Base-by-base conservation (phyloP, 139 green algal species). In the Auxenochlorella protothecoides region DNA sequence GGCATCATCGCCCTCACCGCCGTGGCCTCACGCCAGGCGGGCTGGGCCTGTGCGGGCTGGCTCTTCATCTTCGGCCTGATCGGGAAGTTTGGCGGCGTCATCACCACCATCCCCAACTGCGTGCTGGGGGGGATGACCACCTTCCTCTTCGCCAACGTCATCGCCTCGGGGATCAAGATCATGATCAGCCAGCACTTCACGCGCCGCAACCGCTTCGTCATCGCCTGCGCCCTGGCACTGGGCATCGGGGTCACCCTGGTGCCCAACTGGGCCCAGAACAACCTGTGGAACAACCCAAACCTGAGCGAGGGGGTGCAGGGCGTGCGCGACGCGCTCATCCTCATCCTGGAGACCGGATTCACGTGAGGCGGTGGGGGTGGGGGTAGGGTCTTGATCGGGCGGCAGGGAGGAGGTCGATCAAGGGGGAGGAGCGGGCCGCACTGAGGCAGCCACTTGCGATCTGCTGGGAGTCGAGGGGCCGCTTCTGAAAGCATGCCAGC, bases 21-120 rank as follows among this genome's bases (percentile, higher is more conserved):
- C 4, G 68, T 72, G 53, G 85, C 85, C 16, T 84, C 80, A 2
- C 77, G 81, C 54, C 68, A 80, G 64, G 85, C 88, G 2, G 85
- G 84, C 66, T 83, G 75, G 61, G 77, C 76, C 2, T 83, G 73
- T 53, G 83, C 77, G 8, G 57, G 74, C 70, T 90, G 81, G 82
- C 81, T 92, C 13, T 69, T 90, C 14, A 62, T 90, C 3, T 72
- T 84, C 14, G 85, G 85, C 6, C 68, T 91, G 57, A 62, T 92
- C 53, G 85, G 53, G 71, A 86, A 89, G 69, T 68, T 87, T 59
- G 87, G 84, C 27, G 89, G 74, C 8, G 82, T 90, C 71, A 86
- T 95, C 74, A 78, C 87, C 3, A 86, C 74, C 81, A 95, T 96
- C 65, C 90, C 90, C 5, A 78, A 92, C 57, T 84, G 76, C 53